Evolutionary conservation across 352 stramenopile species (phyloP), one percentile per base, ranked within the genome.

Genomic region (Globisporangium spinosum): DNA sequence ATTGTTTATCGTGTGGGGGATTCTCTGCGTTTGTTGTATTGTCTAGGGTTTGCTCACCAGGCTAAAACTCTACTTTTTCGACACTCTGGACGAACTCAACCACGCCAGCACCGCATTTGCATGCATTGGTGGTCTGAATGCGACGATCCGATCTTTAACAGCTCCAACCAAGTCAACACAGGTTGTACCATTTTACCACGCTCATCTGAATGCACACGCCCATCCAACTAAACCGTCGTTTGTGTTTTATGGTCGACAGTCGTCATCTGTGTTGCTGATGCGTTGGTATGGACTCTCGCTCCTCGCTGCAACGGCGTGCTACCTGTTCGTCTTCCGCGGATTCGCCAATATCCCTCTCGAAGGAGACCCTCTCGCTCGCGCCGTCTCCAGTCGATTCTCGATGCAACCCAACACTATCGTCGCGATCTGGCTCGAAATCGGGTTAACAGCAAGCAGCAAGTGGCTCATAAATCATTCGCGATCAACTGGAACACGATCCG

Each of bases 301-400:
- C 1, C 4, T 91, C 7, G 74, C 77, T 34, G 70, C 77, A 0
- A 73, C 96, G 2, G 17, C 74, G 1, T 85, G 93, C 49, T 98
- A 98, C 70, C 53, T 98, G 22, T 15, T 89, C 3, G 77, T 97
- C 0, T 98, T 98, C 72, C 92, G 98, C 72, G 80, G 79, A 2
- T 78, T 98, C 8, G 85, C 90, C 8, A 98, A 98, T 69, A 74
- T 98, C 29, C 94, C 94, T 6, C 77, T 98, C 3, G 71, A 49
- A 49, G 40, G 76, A 35, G 70, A 96, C 45, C 72, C 77, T 5
- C 89, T 98, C 17, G 73, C 97, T 9, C 97, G 83, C 35, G 94
- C 89, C 7, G 86, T 98, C 32, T 94, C 97, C 54, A 82, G 82
- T 70, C 86, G 90, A 29, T 97, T 97, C 65, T 93, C 84, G 66